Conservation (phyloP, 164 flowering plant species). For the Hamamelis virginiana region DNA sequence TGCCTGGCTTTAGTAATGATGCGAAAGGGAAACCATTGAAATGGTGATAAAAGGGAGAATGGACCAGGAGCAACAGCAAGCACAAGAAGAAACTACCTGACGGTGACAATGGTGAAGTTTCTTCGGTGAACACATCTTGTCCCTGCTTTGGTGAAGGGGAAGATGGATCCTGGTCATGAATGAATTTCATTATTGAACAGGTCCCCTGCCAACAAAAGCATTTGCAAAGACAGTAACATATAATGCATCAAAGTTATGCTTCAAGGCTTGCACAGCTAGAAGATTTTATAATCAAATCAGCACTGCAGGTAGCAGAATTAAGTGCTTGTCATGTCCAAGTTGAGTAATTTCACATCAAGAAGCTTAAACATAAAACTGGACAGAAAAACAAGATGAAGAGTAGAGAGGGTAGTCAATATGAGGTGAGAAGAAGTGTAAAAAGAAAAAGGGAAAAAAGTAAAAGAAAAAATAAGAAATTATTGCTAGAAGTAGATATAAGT, state of each 20-base stretch:
- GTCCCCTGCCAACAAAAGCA: constrained; percentile 8
- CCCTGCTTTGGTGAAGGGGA: constrained; percentile 5
- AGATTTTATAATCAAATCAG: too few species aligned
- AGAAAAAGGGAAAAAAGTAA: too few species aligned
- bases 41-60: background rate
- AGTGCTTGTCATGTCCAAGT: too few species aligned
- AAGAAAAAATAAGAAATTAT: too few species aligned
- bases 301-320: too few species aligned
- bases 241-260: background rate
- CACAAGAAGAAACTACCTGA: constrained; percentile 23
- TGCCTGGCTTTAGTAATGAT: background rate
- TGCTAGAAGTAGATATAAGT: too few species aligned
- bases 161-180: constrained; percentile 17
- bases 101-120: constrained; percentile 11
- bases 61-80: background rate
- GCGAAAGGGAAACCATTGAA: background rate
- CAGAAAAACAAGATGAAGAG: too few species aligned
- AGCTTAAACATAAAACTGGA: too few species aligned
- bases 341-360: too few species aligned
- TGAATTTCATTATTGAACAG: background rate
- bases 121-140: constrained; percentile 14
- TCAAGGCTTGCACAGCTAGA: background rate
- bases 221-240: background rate
- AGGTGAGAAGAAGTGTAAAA: too few species aligned
- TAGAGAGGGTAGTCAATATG: too few species aligned